Conservation (phyloP, 192 early-diverging fungal species). For the Kickxella alabastrina region DNA sequence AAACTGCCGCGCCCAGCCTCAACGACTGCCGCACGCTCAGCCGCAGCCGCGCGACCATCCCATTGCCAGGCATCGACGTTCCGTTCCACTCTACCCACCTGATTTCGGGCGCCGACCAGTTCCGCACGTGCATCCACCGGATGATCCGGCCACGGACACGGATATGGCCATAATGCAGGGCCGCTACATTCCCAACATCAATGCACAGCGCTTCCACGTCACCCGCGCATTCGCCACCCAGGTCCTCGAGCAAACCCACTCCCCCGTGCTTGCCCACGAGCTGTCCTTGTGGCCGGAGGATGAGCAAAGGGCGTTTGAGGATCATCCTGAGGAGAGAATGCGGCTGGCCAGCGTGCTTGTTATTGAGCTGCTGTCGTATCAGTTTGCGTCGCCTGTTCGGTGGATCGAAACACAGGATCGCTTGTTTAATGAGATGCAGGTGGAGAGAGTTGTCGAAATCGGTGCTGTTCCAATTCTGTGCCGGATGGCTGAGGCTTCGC, state of each 20-base stretch:
- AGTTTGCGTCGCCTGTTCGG: slow-evolving; percentile 91
- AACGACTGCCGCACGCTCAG: slow-evolving; percentile 56
- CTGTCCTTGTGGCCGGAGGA: slow-evolving; percentile 72
- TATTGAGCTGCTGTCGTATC: slow-evolving; percentile 89
- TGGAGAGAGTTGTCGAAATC: slow-evolving; percentile 84
- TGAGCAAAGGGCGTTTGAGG: slow-evolving; percentile 53
- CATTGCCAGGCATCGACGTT: slow-evolving; percentile 88
- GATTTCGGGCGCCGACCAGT: slow-evolving; percentile 78
- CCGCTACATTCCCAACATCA: slow-evolving; percentile 96
- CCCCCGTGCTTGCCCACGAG: slow-evolving; percentile 64
- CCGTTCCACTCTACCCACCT: slow-evolving; percentile 96
- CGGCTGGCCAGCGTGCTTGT: slow-evolving; percentile 74
- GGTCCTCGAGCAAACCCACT: slow-evolving; percentile 70
- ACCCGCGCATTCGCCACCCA: slow-evolving; percentile 71
- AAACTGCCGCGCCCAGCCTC: slow-evolving; percentile 58
- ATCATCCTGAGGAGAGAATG: slow-evolving; percentile 51
- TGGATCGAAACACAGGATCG: slow-evolving; percentile 96
- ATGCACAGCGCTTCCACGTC: slow-evolving; percentile 79
- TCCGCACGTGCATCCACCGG: slow-evolving; percentile 78
- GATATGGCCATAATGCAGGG: slow-evolving; percentile 65
- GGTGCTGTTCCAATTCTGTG: slow-evolving; percentile 86
- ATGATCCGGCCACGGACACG: slow-evolving; percentile 76
- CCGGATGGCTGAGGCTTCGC: slow-evolving; percentile 86
- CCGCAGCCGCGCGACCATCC: slow-evolving; percentile 84
- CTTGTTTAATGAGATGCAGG: slow-evolving; percentile 73